Percentiles rank a stretch among this genome's conserved stretches.
These are phyloP conservation scores for Lenzites betulinus DNA, from an alignment of 768 basidiomycete genomes.

Conservation along the genomic window DNA sequence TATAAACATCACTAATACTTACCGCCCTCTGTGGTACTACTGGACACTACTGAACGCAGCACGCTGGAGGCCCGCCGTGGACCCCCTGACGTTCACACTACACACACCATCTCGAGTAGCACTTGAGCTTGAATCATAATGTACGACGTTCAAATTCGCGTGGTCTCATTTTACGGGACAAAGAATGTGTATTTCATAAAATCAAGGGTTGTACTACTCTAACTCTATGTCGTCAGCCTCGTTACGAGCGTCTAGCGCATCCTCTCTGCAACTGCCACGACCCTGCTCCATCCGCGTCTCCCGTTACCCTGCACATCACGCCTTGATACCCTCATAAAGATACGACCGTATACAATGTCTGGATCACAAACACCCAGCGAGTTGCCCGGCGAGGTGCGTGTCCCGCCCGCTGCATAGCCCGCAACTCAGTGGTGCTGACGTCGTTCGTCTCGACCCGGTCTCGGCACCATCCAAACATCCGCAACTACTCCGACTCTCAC, in stretches of 20 bases:
- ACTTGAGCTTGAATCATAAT: too few relatives aligned
- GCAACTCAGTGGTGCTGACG: constrained; percentile 8
- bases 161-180: too few relatives aligned
- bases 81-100: too few relatives aligned
- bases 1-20: too few relatives aligned
- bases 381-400: constrained; percentile 22
- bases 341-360: constrained; percentile 4
- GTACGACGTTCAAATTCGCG: too few relatives aligned
- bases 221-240: constrained; percentile 5
- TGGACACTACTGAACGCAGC: too few relatives aligned
- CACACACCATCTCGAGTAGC: too few relatives aligned
- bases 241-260: not conserved
- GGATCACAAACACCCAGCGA: constrained; percentile 19
- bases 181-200: too few relatives aligned
- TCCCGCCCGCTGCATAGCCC: not conserved
- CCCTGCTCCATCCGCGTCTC: not conserved
- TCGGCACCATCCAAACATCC: not conserved
- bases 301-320: not conserved
- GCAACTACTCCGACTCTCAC: not conserved
- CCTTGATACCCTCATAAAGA: constrained; percentile 1
- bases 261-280: constrained; percentile 3
- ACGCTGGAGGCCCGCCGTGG: too few relatives aligned
- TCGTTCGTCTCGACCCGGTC: constrained; percentile 19
- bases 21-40: too few relatives aligned
- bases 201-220: too few relatives aligned